Evolutionary conservation across 2,329 filamentous ascomycete genomes (phyloP).

Genomic region (Xylaria polymorpha): DNA sequence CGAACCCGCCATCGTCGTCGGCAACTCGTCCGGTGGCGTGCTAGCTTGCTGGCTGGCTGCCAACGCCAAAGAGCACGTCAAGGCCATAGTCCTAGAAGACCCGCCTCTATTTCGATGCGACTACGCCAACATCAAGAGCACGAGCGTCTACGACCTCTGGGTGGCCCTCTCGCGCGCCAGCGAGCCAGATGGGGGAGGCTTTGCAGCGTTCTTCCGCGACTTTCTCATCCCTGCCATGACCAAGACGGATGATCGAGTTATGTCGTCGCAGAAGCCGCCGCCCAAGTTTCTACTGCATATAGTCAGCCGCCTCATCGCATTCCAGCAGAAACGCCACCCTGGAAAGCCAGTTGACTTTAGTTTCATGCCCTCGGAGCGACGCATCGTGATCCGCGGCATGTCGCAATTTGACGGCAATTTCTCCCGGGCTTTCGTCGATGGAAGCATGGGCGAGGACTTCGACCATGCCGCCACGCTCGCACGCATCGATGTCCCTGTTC

Average conservation of each 20-base stretch:
- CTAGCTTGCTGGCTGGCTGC: constrained; percentile 23
- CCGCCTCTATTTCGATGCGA: constrained; percentile 29
- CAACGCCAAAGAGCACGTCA: constrained; percentile 28
- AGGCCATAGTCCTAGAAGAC: constrained; percentile 28
- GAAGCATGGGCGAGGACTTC: constrained; percentile 25
- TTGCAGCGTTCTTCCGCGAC: background rate
- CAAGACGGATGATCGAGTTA: background rate
- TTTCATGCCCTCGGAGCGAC: constrained; percentile 22
- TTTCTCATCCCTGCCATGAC: background rate
- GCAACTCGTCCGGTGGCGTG: constrained; percentile 25
- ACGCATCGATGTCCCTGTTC: constrained; percentile 21
- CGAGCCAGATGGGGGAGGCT: constrained; percentile 8
- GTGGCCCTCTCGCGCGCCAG: constrained; percentile 16
- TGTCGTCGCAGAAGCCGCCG: constrained; percentile 4
- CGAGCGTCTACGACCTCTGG: constrained; percentile 22
- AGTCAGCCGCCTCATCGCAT: background rate
- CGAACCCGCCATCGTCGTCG: background rate
- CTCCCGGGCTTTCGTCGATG: constrained; percentile 27
- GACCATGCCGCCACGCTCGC: constrained; percentile 25
- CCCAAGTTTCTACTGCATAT: background rate
- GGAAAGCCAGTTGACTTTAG: constrained; percentile 21
- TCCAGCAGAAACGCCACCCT: background rate
- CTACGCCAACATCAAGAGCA: constrained; percentile 19
- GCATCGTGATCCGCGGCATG: constrained; percentile 27
- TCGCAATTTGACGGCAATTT: constrained; percentile 32